Evolutionary conservation across 257 asterid genomes (phyloP).

Genomic region (Scutellaria barbata): DNA sequence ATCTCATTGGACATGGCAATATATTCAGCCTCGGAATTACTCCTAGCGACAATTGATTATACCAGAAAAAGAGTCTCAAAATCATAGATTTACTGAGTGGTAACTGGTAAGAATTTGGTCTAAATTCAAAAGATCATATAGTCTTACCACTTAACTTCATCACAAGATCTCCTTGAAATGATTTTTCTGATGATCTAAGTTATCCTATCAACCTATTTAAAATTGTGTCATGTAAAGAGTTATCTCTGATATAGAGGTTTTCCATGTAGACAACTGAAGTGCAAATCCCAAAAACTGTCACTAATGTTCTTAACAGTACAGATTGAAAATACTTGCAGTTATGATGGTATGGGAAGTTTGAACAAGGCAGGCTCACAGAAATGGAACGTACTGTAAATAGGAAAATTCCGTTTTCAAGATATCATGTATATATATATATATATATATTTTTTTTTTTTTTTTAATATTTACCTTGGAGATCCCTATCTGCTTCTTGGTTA

Average conservation of each 20-base stretch:
- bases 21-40: neutral
- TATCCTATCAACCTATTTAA: neutral
- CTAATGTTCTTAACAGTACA: neutral
- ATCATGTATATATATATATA: too few species aligned
- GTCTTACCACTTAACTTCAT: neutral
- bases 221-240: neutral
- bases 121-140: neutral
- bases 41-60: neutral
- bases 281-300: neutral
- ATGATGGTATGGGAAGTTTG: neutral
- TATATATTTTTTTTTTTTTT: neutral
- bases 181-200: neutral
- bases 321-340: neutral
- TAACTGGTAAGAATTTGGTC: too few species aligned
- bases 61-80: neutral
- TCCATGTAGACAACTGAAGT: neutral
- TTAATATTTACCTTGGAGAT: constrained; percentile 9
- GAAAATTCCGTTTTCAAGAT: neutral
- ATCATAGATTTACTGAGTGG: too few species aligned
- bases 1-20: neutral
- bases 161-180: neutral
- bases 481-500: constrained; percentile 25
- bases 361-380: neutral
- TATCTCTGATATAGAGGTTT: neutral
- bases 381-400: neutral